phyloP scores from a whole-genome alignment of 371 early-diverging fungal genomes.

The Mortierella sp. region DNA sequence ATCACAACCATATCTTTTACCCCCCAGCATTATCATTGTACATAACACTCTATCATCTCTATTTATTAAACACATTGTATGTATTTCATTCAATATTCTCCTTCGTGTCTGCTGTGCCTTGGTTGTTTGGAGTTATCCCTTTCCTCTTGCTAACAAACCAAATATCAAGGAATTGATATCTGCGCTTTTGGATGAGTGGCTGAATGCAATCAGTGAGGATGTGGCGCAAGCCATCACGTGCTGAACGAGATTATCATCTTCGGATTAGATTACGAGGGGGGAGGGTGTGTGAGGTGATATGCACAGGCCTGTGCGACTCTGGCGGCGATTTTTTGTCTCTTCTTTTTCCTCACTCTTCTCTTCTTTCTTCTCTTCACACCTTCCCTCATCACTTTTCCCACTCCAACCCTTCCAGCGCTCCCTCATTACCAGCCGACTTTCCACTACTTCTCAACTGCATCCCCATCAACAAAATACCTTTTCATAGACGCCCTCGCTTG shows the following conservation, averaged over 20 bases:
- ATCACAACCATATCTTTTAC: neutral
- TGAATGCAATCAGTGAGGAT: too few relatives aligned
- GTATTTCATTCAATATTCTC: neutral
- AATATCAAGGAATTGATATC: neutral
- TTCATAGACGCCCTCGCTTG: neutral
- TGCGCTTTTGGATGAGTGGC: too few relatives aligned
- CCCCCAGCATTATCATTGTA: slow-evolving; percentile 5
- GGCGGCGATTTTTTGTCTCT: slow-evolving; percentile 1
- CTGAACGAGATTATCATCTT: neutral
- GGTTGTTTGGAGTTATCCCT: too few relatives aligned
- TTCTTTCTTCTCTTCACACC: neutral
- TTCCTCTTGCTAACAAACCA: neutral
- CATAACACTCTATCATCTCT: neutral
- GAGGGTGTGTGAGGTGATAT: neutral
- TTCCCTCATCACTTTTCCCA: neutral
- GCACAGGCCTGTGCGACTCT: neutral
- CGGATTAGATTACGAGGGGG: neutral
- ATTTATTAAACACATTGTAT: neutral
- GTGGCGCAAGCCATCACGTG: neutral
- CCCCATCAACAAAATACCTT: neutral
- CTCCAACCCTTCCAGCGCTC: neutral
- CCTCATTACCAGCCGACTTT: neutral
- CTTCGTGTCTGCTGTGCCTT: neutral
- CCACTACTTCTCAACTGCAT: neutral
- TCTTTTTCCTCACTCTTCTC: neutral